Conservation (phyloP, 2,329 filamentous ascomycete species). For the Fusarium longipes region DNA sequence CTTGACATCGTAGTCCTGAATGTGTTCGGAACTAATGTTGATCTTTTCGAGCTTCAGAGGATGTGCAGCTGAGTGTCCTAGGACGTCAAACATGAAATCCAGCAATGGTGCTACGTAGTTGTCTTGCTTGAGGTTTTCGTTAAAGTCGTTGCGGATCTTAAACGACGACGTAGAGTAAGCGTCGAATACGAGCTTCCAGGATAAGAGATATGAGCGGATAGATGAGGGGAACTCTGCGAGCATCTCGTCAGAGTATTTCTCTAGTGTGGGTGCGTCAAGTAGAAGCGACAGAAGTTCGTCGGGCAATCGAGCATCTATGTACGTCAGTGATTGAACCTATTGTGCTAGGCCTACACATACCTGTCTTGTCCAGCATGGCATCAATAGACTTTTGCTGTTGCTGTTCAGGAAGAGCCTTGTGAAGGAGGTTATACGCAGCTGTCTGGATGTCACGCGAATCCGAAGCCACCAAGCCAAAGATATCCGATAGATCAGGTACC, state of each 20-base stretch:
- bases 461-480: slow-evolving; percentile 82
- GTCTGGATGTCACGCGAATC: slow-evolving; percentile 81
- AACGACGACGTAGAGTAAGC: slow-evolving; percentile 82
- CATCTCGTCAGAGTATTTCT: slow-evolving; percentile 72
- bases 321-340: background rate
- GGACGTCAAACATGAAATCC: slow-evolving; percentile 83
- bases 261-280: slow-evolving; percentile 78
- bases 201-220: slow-evolving; percentile 83
- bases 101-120: slow-evolving; percentile 76
- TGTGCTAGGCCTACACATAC: slow-evolving; percentile 45
- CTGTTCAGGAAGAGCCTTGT: slow-evolving; percentile 78
- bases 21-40: slow-evolving; percentile 68
- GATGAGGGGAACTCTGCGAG: slow-evolving; percentile 75
- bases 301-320: slow-evolving; percentile 74
- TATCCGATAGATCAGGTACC: slow-evolving; percentile 71
- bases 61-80: slow-evolving; percentile 80
- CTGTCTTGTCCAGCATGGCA: slow-evolving; percentile 74
- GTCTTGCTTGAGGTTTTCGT: slow-evolving; percentile 79
- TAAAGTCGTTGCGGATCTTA: slow-evolving; percentile 85
- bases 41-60: slow-evolving; percentile 79
- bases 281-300: slow-evolving; percentile 87
- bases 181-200: slow-evolving; percentile 92
- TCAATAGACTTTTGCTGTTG: slow-evolving; percentile 89
- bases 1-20: slow-evolving; percentile 64
- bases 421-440: slow-evolving; percentile 82